Evolutionary conservation across 371 early-diverging fungal species (phyloP).

Genomic region (Mucor piriformis): DNA sequence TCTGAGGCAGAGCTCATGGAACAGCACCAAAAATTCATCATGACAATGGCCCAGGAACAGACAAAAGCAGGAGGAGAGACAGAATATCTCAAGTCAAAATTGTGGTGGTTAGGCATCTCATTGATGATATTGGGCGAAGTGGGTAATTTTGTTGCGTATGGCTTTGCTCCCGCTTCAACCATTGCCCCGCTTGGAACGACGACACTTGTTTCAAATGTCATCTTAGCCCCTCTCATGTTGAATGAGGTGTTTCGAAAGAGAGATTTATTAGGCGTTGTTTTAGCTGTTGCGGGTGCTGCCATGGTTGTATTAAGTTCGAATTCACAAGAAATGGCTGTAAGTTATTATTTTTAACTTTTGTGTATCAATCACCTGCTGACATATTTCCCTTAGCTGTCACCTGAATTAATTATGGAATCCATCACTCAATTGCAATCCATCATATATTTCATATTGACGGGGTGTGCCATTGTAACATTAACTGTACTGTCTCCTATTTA

Average conservation of each 20-base stretch:
- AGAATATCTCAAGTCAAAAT: slow-evolving; percentile 60
- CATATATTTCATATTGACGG: slow-evolving; percentile 60
- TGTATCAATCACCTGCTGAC: background rate
- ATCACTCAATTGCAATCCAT: slow-evolving; percentile 62
- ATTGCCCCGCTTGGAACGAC: slow-evolving; percentile 84
- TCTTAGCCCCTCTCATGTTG: slow-evolving; percentile 73
- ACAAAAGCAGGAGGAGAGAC: slow-evolving; percentile 33
- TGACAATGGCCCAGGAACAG: slow-evolving; percentile 51
- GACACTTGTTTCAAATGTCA: slow-evolving; percentile 70
- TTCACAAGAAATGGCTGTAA: slow-evolving; percentile 61
- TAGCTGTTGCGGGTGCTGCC: slow-evolving; percentile 72
- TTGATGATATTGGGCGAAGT: slow-evolving; percentile 78
- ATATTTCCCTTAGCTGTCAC: slow-evolving; percentile 49
- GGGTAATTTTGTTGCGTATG: slow-evolving; percentile 74
- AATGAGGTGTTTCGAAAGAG: slow-evolving; percentile 67
- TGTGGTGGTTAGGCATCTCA: slow-evolving; percentile 78
- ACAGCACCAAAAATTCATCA: slow-evolving; percentile 38
- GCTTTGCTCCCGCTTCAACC: slow-evolving; percentile 81
- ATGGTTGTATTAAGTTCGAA: slow-evolving; percentile 71
- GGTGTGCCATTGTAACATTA: slow-evolving; percentile 40
- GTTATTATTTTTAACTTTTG: background rate
- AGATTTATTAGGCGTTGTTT: slow-evolving; percentile 68
- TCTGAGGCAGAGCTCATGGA: slow-evolving; percentile 37
- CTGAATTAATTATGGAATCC: slow-evolving; percentile 63
- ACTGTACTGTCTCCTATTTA: slow-evolving; percentile 56